Base-by-base conservation (phyloP, 345 rosid genomes). In the Dipteronia sinensis region DNA sequence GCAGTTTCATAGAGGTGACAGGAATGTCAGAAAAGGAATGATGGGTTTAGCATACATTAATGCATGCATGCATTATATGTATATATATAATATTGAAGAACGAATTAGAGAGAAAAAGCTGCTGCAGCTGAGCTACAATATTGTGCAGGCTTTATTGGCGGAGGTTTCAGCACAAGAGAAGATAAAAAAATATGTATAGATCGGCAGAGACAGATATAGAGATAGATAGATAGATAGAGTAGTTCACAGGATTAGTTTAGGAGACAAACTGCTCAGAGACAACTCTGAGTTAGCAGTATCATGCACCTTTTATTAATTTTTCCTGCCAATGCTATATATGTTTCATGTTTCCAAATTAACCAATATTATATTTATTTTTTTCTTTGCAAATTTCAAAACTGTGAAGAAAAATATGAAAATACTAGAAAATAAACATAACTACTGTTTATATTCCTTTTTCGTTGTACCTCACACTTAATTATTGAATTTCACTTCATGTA, bases 201-300 rank as follows among this genome's bases (percentile, higher is more conserved):
- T 31, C 38, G 38, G 4, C 4, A 31, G 34, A 31, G 5, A 17
- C 29, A 10, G 56, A 23, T 25, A 31, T 29, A 31, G 4, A 10
- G 25, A 49, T 15, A 55, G 31, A 17, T 46, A 6, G 58, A 23
- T 40, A 10, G 40, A 49, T 15, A 55, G 47, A 66, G 49, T 9
- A 40, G 34, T 2, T 71, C 51, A 58, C 75, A 31, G 76, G 58
- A 72, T 78, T 65, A 38, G 82, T 79, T 47, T 23, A 74, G 74
- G 82, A 62, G 68, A 79, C 82, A 79, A 69, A 49, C 10, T 29
- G 75, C 16, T 34, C 75, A 74, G 78, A 51, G 71, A 27, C 67
- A 75, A 69, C 78, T 77, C 70, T 80, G 82, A 74, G 73, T 73
- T 67, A 44, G 72, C 77, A 38, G 72, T 23, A 40, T 31, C 53